Conservation (phyloP, 2,329 filamentous ascomycete species). For the Neonectria ditissima region DNA sequence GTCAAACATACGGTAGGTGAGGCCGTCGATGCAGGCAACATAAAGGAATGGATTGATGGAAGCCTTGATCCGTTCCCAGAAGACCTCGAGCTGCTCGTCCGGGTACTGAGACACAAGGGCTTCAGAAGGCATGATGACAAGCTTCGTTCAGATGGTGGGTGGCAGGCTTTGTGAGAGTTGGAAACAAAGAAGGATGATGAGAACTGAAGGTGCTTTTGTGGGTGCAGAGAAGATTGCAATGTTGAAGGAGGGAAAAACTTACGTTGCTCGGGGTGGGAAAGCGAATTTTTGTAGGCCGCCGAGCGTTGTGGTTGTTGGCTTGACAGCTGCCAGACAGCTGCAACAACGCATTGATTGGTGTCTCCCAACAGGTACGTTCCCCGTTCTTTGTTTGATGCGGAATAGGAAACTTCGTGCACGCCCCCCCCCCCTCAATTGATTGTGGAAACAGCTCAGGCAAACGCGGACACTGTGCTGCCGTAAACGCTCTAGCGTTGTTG, state of each 20-base stretch:
- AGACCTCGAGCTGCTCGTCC: conserved; percentile 21
- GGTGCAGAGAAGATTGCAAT: not conserved
- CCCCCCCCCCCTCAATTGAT: not conserved
- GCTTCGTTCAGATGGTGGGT: not conserved
- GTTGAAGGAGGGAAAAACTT: not conserved
- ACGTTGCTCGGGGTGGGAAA: not conserved
- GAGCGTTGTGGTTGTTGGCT: not conserved
- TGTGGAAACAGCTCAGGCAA: not conserved
- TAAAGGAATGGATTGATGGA: conserved; percentile 25
- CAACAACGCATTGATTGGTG: no score
- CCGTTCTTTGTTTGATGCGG: conserved; percentile 12
- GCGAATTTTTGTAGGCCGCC: conserved; percentile 23
- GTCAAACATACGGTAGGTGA: conserved; percentile 36
- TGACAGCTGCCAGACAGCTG: not conserved
- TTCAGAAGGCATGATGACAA: not conserved
- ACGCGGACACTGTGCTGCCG: conserved; percentile 3
- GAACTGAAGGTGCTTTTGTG: not conserved
- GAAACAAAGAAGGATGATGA: not conserved
- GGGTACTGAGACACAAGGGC: conserved; percentile 2
- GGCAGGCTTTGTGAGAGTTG: not conserved
- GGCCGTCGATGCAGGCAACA: conserved; percentile 33
- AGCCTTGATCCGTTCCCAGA: conserved; percentile 34
- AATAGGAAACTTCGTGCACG: conserved; percentile 13
- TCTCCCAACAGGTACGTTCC: conserved; percentile 8
- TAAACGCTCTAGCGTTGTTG: not conserved